These are phyloP conservation scores for Blastomyces parvus DNA, from an alignment of 2,329 filamentous ascomycete genomes.

Conservation along the genomic window DNA sequence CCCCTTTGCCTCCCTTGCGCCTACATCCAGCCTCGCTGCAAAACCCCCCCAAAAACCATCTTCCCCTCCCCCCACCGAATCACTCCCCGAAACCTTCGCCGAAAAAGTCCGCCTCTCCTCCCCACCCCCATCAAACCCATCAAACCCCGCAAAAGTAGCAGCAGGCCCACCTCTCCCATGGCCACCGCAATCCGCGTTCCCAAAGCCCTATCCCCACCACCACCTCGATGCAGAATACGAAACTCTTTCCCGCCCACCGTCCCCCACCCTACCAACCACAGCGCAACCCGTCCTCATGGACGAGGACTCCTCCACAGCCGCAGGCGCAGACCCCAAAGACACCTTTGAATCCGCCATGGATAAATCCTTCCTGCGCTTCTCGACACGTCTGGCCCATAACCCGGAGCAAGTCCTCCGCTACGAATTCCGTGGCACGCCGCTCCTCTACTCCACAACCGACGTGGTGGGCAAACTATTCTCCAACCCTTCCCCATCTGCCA, in stretches of 20 bases:
- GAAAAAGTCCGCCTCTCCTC: conserved; percentile 53
- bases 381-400: conserved; percentile 67
- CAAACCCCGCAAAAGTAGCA: conserved; percentile 22
- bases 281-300: conserved; percentile 36
- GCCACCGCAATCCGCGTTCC: conserved; percentile 58
- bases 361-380: conserved; percentile 69
- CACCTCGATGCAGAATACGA: conserved; percentile 91
- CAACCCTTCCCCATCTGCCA: conserved; percentile 21
- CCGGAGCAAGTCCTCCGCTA: conserved; percentile 75
- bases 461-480: conserved; percentile 57
- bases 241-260: conserved; percentile 54
- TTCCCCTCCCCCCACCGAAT: conserved; percentile 19
- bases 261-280: conserved; percentile 41
- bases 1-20: conserved; percentile 48
- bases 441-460: conserved; percentile 75
- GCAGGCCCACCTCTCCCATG: conserved; percentile 53
- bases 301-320: conserved; percentile 26
- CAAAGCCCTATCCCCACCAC: conserved; percentile 62
- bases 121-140: conserved; percentile 23
- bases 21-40: conserved; percentile 34
- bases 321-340: conserved; percentile 48
- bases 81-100: conserved; percentile 66
- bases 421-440: conserved; percentile 60
- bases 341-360: conserved; percentile 68
- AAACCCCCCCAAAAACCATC: conserved; percentile 34